Base-by-base conservation (phyloP, 192 early-diverging fungal species). In the Coemansia sp. region DNA sequence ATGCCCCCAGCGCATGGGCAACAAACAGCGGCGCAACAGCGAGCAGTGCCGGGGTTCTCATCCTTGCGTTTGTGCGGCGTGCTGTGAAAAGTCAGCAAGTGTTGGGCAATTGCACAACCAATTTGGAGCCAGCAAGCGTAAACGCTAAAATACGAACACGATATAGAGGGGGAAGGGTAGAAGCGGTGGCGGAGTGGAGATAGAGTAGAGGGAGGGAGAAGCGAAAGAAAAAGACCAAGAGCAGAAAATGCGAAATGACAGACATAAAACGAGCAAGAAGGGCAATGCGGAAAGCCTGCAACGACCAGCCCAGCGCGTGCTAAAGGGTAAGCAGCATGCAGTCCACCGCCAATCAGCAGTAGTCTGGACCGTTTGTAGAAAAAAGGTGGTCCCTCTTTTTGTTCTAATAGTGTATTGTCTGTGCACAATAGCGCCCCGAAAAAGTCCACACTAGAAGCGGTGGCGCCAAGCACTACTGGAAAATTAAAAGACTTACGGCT, bases 1-100 rank as follows among this genome's bases (percentile, higher is more conserved):
- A 79, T 79, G 76, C 76, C 64, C 67, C 76, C 70, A 70, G 76
- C 65, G 68, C 76, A 73, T 74, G 71, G 12, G 65, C 57, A 55
- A 65, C 48, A 62, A 73, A 48, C 48, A 66, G 62, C 19, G 76
- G 35, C 7, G 65, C 61, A 4, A 51, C 45, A n/a, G 61, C 62
- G 35, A 74, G 32, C n/a, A 70, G 64, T 35, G 60, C 54, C 8
- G 32, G 23, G 17, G 38, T 45, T 38, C 51, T 67, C 76, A 79
- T 79, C 58, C 27, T 62, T 62, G 35, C 19, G 62, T 45, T 24
- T 17, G 55, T 11, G 23, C 8, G 57, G 12, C 17, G 35, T 14
- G 57, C 57, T 39, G n/a, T 39, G 23, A 37, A 38, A 32, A 19
- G 29, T 57, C 56, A 32, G 56, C 27, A 35, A 35, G 56, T 2